Base-by-base conservation (phyloP, 441 rosid genomes). In the Aleurites moluccanus region DNA sequence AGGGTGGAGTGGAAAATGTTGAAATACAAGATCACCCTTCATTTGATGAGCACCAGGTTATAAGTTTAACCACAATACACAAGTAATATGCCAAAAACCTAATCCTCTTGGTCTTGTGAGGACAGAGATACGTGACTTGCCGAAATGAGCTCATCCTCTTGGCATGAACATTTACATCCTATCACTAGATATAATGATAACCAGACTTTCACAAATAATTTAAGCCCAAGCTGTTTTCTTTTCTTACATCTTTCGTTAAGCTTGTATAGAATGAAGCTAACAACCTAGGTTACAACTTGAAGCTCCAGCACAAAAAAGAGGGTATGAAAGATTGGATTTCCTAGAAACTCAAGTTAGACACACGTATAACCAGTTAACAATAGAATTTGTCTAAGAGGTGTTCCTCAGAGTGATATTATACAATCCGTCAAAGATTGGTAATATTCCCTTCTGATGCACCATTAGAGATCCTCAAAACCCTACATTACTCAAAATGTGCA, bases 11-110 rank as follows among this genome's bases (percentile, higher is more conserved):
- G 63, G 8, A 64, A 15, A 66, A 33, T 20, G 18, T 15, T 25
- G 40, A 64, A 64, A 73, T 53, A 14, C 63, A 53, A 64, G 64
- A 52, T 73, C 6, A 20, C 21, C 38, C 18, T 65, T 53, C 27
- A 53, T 40, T 73, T 38, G 67, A 60, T 16, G 30, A 64, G 53
- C 15, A 62, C 38, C 15, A 50, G 25, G 63, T 49, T n/a, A 28
- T 2, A 63, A 35, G 45, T 28, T 30, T 35, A 40, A 38, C 40
- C 52, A 40, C 11, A 52, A 56, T 56, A 56, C 21, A 40, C 11
- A 55, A 10, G 25, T n/a, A 53, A 69, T 15, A 50, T 50, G 7
- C 11, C n/a, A n/a, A n/a, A n/a, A n/a, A n/a, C n/a, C n/a, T n/a
- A n/a, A n/a, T n/a, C n/a, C n/a, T n/a, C n/a, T n/a, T n/a, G n/a